Base-by-base conservation (phyloP, 2,329 filamentous ascomycete species). In the Chaetoscypha palmicola region DNA sequence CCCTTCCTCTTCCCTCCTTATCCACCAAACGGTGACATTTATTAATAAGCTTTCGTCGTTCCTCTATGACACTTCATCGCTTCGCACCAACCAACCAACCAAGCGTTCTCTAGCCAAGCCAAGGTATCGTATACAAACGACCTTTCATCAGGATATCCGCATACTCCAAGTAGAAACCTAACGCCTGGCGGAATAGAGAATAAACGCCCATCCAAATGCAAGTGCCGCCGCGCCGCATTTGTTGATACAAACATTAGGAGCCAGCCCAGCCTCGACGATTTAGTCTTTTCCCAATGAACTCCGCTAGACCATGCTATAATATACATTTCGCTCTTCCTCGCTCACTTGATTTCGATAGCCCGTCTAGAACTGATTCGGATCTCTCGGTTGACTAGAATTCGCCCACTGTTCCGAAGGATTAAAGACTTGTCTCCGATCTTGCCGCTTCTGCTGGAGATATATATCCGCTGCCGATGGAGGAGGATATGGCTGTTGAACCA, bases 321-420 rank as follows among this genome's bases (percentile, higher is more conserved):
- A 34, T 21, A 34, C 28, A 41, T 17, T n/a, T 39, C n/a, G 14
- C 9, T 5, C 22, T 7, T 36, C 16, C 14, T 10, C 30, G n/a
- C 17, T 33, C 19, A n/a, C n/a, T 14, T 41, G 17, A 17, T 20
- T 14, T 21, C 24, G n/a, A n/a, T n/a, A n/a, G n/a, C n/a, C n/a
- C n/a, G n/a, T n/a, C n/a, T 26, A 30, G n/a, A 33, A 19, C 21
- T 43, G 40, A 28, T 43, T 24, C 32, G 8, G 32, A 36, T 43
- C 32, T 19, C 31, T 16, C 12, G 40, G 40, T 30, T 43, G 40
- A 42, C 38, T 52, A 1, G 47, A 39, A 23, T 41, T 49, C 19
- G 44, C 40, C 54, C 49, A 51, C 26, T 48, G 41, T 19, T 56
- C 43, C 7, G 45, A 48, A 9, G 53, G 51, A 11, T 45, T 47